phyloP scores from a whole-genome alignment of 1,284 basidiomycete species.

The Stygiomarasmius scandens region DNA sequence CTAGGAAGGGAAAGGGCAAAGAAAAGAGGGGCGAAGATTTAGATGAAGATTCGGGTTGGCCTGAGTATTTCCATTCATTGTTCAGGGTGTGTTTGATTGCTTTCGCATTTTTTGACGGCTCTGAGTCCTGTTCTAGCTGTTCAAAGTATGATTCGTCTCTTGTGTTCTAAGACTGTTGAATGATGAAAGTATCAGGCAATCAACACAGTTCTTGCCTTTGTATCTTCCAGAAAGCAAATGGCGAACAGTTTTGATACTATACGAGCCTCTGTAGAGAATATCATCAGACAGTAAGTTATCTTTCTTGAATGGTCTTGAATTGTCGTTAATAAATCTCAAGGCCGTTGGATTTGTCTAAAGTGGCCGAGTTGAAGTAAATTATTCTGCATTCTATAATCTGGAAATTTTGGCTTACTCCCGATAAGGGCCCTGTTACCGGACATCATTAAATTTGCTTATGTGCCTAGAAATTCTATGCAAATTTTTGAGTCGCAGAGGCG shows the following conservation, averaged over 20 bases:
- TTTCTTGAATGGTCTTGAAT: not conserved
- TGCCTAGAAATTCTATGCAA: slow-evolving; percentile 65
- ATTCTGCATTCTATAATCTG: not conserved
- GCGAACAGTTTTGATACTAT: slow-evolving; percentile 82
- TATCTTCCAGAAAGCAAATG: slow-evolving; percentile 81
- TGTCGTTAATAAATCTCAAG: slow-evolving; percentile 40
- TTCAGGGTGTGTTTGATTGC: slow-evolving; percentile 21
- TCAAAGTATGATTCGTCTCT: slow-evolving; percentile 32
- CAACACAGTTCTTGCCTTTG: slow-evolving; percentile 89
- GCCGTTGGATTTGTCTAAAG: slow-evolving; percentile 75
- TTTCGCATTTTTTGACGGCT: not conserved
- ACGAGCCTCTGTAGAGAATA: slow-evolving; percentile 75
- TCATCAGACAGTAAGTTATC: slow-evolving; percentile 66
- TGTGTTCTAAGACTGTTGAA: not conserved
- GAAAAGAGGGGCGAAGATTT: slow-evolving; percentile 15
- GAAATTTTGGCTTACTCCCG: slow-evolving; percentile 9
- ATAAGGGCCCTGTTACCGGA: slow-evolving; percentile 80
- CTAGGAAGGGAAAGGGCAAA: not conserved
- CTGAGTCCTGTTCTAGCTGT: slow-evolving; percentile 31
- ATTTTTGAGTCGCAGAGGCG: slow-evolving; percentile 45
- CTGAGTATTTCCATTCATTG: slow-evolving; percentile 61
- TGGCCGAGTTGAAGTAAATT: slow-evolving; percentile 84
- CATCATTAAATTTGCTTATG: slow-evolving; percentile 82
- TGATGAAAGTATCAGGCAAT: slow-evolving; percentile 63
- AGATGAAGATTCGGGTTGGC: slow-evolving; percentile 50